Percentiles rank a stretch among this genome's conserved stretches.
Conservation (phyloP, 352 stramenopile genomes). For the Pythium phragmitis region DNA sequence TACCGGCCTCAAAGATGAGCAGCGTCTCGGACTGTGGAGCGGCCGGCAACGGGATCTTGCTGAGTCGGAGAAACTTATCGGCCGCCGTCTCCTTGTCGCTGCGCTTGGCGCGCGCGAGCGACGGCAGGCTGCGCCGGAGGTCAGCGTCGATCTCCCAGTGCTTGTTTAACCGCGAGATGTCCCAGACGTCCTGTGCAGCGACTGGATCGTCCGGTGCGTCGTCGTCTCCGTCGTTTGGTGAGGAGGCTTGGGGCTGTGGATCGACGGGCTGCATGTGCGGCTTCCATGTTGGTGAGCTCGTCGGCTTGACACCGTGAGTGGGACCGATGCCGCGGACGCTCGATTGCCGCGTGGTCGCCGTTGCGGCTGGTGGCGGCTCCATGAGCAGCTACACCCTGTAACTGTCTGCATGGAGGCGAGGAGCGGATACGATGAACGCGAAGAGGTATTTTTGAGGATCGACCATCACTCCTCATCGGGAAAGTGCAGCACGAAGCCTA, state of each 20-base stretch:
- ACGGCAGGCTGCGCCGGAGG: constrained; percentile 51
- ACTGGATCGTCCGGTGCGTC: not conserved
- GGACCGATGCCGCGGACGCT: not conserved
- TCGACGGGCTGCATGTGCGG: constrained; percentile 11
- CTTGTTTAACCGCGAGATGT: constrained; percentile 72
- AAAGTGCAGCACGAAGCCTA: not conserved
- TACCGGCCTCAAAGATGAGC: constrained; percentile 32
- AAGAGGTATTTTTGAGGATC: not conserved
- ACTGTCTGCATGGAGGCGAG: not conserved
- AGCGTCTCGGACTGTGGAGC: constrained; percentile 30
- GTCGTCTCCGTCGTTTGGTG: not conserved
- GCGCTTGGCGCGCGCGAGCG: constrained; percentile 53
- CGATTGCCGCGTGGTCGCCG: not conserved
- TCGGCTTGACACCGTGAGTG: not conserved
- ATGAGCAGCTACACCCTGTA: not conserved
- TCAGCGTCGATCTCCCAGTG: constrained; percentile 74
- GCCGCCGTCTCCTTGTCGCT: constrained; percentile 42
- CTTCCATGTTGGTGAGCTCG: constrained; percentile 4
- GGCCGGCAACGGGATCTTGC: constrained; percentile 45
- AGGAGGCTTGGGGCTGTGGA: not conserved
- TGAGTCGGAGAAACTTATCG: constrained; percentile 68
- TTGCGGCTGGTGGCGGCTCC: not conserved
- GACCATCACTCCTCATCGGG: constrained; percentile 5
- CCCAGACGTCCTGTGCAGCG: constrained; percentile 33
- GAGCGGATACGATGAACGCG: not conserved